Conservation (phyloP, 2,329 filamentous ascomycete species). For the Hypocreales sp. region DNA sequence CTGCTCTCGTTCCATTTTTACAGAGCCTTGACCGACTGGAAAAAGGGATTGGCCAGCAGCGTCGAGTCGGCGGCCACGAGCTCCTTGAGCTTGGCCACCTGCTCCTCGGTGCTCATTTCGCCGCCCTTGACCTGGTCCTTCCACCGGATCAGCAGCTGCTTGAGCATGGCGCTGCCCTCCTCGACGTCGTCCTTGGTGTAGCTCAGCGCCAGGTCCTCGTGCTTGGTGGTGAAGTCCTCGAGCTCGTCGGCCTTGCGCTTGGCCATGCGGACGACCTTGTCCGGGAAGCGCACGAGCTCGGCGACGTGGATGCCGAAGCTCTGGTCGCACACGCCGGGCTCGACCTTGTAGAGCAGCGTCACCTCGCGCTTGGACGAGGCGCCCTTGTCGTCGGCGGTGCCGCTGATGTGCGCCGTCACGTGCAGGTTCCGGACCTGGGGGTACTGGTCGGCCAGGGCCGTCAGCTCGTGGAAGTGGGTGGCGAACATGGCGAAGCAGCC, state of each 20-base stretch:
- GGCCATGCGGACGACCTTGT: conserved; percentile 98
- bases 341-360: conserved; percentile 91
- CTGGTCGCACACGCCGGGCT: conserved; percentile 90
- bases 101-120: conserved; percentile 54
- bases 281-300: conserved; percentile 87
- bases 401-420: conserved; percentile 82
- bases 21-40: conserved; percentile 45
- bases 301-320: conserved; percentile 97
- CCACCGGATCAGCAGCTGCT: conserved; percentile 72
- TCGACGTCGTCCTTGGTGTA: conserved; percentile 80
- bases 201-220: conserved; percentile 41
- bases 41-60: conserved; percentile 51
- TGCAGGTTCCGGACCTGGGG: conserved; percentile 85
- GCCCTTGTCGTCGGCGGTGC: conserved; percentile 23
- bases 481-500: conserved; percentile 90
- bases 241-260: conserved; percentile 96
- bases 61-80: conserved; percentile 60
- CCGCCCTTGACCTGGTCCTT: conserved; percentile 55
- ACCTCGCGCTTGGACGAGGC: conserved; percentile 55
- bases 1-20: conserved; percentile 12
- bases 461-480: conserved; percentile 96
- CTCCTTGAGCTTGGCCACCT: conserved; percentile 63
- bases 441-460: conserved; percentile 73
- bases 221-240: conserved; percentile 81
- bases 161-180: conserved; percentile 71